Base-by-base conservation (phyloP, 2,329 filamentous ascomycete genomes). In the Penicillium sclerotigenum region DNA sequence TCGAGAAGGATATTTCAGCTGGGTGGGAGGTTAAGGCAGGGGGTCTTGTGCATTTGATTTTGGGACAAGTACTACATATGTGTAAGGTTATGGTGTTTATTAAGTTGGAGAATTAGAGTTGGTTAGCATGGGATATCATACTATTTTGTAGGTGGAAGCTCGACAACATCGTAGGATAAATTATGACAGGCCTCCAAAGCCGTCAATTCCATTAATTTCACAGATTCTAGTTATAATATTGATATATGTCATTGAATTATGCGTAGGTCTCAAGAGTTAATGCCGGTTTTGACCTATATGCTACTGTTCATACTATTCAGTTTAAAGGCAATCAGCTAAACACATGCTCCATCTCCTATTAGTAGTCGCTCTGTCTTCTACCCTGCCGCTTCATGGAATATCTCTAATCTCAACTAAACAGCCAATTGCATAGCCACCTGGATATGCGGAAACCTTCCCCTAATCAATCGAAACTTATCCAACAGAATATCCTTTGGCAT, bases 401-500 rank as follows among this genome's bases (percentile, higher is more conserved):
- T 29, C n/a, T 26, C 8, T 14, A 33, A 13, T 31, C 16, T 16
- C 20, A 31, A 4, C 26, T 55, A 55, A 40, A 51, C 40, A 2
- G 75, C 75, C 47, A 63, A 52, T 26, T 60, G 47, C 26, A 34
- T 58, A 20, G 58, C 59, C 8, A 54, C 56, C 18, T 63, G 54
- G 28, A 67, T 64, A 28, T 60, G 56, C 1, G 59, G 49, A 37
- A 63, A 67, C 10, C 59, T 61, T 18, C 60, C 61, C 14, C 59
- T 47, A 45, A 71, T 70, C 43, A 63, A 63, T 54, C 76, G 69
- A 28, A 77, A 67, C 61, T 79, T 79, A 54, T 76, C 73, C 1
- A 72, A 63, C 38, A 79, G 62, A 41, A 80, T 76, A 49, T 76
- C 72, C 40, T 76, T 74, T 43, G 80, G 75, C 38, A 79, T 75